Percentiles rank a stretch among this genome's conserved stretches.
phyloP scores from a whole-genome alignment of 768 basidiomycete genomes.

The Steccherinum ochraceum region DNA sequence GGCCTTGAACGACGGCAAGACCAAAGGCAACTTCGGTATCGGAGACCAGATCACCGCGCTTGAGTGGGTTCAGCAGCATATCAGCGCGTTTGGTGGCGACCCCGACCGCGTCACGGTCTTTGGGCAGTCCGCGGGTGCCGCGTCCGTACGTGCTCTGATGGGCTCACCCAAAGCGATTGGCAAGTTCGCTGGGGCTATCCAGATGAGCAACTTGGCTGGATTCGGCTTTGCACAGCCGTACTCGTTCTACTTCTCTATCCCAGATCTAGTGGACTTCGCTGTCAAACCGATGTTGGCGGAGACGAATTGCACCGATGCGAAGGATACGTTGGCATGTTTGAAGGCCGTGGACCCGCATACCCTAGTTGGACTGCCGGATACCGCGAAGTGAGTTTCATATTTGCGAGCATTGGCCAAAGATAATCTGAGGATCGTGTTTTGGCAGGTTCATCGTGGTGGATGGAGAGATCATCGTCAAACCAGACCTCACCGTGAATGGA shows the following conservation, averaged over 20 bases:
- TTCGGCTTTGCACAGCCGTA: slow-evolving; percentile 42
- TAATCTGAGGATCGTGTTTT: not conserved
- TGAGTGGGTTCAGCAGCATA: slow-evolving; percentile 44
- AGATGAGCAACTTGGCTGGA: slow-evolving; percentile 42
- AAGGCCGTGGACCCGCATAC: slow-evolving; percentile 26
- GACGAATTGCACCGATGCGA: slow-evolving; percentile 17
- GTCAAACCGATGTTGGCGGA: slow-evolving; percentile 31
- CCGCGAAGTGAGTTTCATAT: slow-evolving; percentile 27
- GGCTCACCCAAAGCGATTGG: slow-evolving; percentile 26
- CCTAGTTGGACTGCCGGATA: slow-evolving; percentile 28
- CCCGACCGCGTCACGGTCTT: slow-evolving; percentile 44
- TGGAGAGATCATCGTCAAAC: slow-evolving; percentile 36
- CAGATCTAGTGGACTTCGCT: slow-evolving; percentile 29
- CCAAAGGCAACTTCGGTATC: slow-evolving; percentile 40
- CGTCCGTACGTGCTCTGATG: slow-evolving; percentile 30
- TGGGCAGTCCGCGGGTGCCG: slow-evolving; percentile 50
- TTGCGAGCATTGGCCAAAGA: not conserved
- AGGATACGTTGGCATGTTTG: slow-evolving; percentile 33
- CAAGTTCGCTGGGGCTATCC: slow-evolving; percentile 27
- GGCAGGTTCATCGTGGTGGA: slow-evolving; percentile 72
- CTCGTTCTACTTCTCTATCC: slow-evolving; percentile 42
- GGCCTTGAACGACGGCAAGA: slow-evolving; percentile 33
- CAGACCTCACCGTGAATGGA: slow-evolving; percentile 34
- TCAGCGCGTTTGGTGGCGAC: slow-evolving; percentile 54
- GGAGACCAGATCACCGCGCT: slow-evolving; percentile 38